A percentile compares a stretch with the other conserved stretches of the same genome.
phyloP scores from a whole-genome alignment of 2,329 filamentous ascomycete species.

The Paecilomyces niveus region DNA sequence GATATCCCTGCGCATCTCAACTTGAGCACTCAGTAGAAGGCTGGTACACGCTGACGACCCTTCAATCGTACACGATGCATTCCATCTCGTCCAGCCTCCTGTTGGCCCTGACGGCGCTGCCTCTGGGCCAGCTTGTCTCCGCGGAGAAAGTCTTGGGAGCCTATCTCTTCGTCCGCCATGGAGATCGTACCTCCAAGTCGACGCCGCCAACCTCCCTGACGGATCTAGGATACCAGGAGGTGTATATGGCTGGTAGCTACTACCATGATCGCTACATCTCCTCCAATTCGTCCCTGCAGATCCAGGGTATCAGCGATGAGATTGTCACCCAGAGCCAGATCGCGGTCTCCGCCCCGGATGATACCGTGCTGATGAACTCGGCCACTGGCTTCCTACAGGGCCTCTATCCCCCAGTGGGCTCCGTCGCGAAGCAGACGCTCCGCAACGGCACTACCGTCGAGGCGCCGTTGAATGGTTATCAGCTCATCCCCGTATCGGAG shows the following conservation, averaged over 20 bases:
- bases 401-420: conserved; percentile 71
- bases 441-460: conserved; percentile 62
- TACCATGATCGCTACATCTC: conserved; percentile 71
- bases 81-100: conserved; percentile 11
- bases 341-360: conserved; percentile 61
- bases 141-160: conserved; percentile 69
- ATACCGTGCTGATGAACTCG: conserved; percentile 73
- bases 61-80: conserved; percentile 17
- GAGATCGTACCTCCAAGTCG: conserved; percentile 76
- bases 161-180: conserved; percentile 85
- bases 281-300: conserved; percentile 50
- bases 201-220: conserved; percentile 67
- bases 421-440: conserved; percentile 52
- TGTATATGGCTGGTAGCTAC: conserved; percentile 64
- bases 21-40: neutral
- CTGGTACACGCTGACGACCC: neutral
- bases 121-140: conserved; percentile 13
- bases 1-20: neutral
- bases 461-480: conserved; percentile 70
- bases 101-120: conserved; percentile 18
- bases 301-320: conserved; percentile 60
- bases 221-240: conserved; percentile 68
- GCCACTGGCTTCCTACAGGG: conserved; percentile 76
- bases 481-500: conserved; percentile 69
- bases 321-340: conserved; percentile 65